These are phyloP conservation scores for Trametes pubescens DNA, from an alignment of 1,284 basidiomycete genomes.

Conservation along the genomic window DNA sequence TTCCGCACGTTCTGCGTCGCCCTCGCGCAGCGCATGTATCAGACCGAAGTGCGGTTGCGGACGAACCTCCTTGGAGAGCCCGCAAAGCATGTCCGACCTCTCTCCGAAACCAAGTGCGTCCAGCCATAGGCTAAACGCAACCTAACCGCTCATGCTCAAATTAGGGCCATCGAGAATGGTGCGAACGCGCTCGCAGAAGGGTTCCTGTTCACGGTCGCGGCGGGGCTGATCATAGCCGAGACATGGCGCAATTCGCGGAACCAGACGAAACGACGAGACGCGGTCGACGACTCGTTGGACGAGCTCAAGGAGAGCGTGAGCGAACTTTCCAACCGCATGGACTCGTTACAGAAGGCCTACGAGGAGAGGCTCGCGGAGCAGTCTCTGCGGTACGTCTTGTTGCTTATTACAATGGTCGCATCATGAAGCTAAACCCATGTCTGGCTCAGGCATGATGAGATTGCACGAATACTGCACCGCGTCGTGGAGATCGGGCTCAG, in stretches of 20 bases:
- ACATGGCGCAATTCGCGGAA: conserved; percentile 80
- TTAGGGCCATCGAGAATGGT: conserved; percentile 88
- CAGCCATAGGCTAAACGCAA: background rate
- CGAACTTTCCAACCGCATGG: conserved; percentile 55
- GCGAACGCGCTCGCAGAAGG: conserved; percentile 88
- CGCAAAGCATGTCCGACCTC: conserved; percentile 77
- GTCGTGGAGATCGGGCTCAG: conserved; percentile 77
- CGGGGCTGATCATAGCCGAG: conserved; percentile 80
- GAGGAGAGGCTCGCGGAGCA: conserved; percentile 55
- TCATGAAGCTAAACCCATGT: background rate
- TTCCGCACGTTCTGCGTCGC: conserved; percentile 81
- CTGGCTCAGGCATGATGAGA: conserved; percentile 61
- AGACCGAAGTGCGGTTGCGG: conserved; percentile 78
- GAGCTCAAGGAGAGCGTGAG: conserved; percentile 58
- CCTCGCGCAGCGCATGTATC: conserved; percentile 85
- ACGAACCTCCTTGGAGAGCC: conserved; percentile 85
- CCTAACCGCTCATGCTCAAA: background rate
- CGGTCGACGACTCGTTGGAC: conserved; percentile 78
- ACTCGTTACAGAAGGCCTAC: conserved; percentile 53
- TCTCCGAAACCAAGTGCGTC: conserved; percentile 81
- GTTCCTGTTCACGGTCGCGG: conserved; percentile 86
- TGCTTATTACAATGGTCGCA: background rate
- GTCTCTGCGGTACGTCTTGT: conserved; percentile 52
- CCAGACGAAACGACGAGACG: conserved; percentile 76
- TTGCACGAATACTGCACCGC: conserved; percentile 71